Evolutionary conservation across 108 stramenopile species (phyloP), one percentile per base, ranked within the genome.

Genomic region (Nitzschia palea): DNA sequence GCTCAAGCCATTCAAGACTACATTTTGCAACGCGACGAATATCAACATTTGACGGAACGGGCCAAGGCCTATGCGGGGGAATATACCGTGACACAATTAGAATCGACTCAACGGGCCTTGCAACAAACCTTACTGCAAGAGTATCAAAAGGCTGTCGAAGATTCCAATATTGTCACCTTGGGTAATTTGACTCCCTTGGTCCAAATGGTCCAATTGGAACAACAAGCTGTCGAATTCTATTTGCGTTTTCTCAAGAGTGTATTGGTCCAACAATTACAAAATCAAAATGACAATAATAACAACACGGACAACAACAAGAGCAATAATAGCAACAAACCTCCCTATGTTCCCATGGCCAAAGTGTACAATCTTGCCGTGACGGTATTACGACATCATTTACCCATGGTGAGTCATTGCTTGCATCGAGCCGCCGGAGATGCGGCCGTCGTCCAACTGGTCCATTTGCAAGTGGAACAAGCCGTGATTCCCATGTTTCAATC

Each of bases 301-400:
- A 51, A 28, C 51, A 44, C 36, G 51, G 79, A 59, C 70, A 74
- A 44, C 32, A 70, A 68, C 55, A 73, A 58, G 25, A 78, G 54
- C 70, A 74, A 44, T 26, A 70, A 68, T 50, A 73, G 53, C n/a
- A 56, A 50, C 0, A 32, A 27, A 35, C 76, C 82, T 17, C 88
- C 85, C 0, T 75, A 69, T 71, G 63, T 72, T 29, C 72, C 44
- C 50, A 87, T 95, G 73, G 93, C 88, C 29, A 55, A 64, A 50
- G 85, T 90, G 9, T 95, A 89, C 79, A 95, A 95, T 75, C 73
- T 70, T 9, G 88, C 90, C 37, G 87, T 88, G 3, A 85, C 85
- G 6, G 78, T 76, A 32, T 50, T 95, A 48, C 70, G 94, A 8
- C 90, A 95, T 76, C 94, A 95, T 71, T 80, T 95, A 67, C 94